A percentile compares a stretch with the other conserved stretches of the same genome.
Evolutionary conservation across 169 alveolate species (phyloP).

Genomic region (Plasmodium relictum): DNA sequence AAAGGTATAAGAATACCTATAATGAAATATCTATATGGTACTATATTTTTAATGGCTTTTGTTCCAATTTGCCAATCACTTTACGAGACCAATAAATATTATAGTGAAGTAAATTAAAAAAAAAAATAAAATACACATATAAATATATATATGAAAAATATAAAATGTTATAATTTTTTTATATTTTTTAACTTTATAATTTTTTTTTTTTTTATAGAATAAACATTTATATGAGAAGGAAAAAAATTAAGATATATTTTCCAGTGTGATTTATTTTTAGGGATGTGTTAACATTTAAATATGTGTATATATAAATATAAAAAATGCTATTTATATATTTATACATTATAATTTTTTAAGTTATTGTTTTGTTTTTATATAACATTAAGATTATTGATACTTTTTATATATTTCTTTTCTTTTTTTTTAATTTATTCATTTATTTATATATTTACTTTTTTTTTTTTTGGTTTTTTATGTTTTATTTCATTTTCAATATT

Average conservation of each 20-base stretch:
- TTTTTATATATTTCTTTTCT: too few relatives aligned
- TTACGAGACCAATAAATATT: conserved; percentile 72
- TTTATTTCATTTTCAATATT: too few relatives aligned
- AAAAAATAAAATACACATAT: neutral
- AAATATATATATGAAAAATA: neutral
- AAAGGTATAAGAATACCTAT: conserved; percentile 68
- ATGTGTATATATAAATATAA: too few relatives aligned
- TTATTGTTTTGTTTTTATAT: too few relatives aligned
- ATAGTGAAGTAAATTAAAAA: conserved; percentile 47
- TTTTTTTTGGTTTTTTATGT: too few relatives aligned
- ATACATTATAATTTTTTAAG: too few relatives aligned
- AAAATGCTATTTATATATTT: too few relatives aligned
- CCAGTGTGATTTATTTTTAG: too few relatives aligned
- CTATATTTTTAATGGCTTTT: conserved; percentile 52
- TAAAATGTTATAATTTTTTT: neutral
- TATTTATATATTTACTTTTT: too few relatives aligned
- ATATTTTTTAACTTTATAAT: neutral
- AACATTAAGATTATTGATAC: too few relatives aligned
- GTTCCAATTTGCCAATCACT: conserved; percentile 75
- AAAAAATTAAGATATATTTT: conserved; percentile 1
- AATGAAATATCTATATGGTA: conserved; percentile 55
- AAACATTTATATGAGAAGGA: conserved; percentile 47
- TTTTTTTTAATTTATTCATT: too few relatives aligned
- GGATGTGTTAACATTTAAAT: too few relatives aligned
- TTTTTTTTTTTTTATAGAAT: conserved; percentile 47